Percentiles rank a stretch among this genome's conserved stretches.
phyloP scores from a whole-genome alignment of 2,329 filamentous ascomycete genomes.

The Colletotrichum spaethianum region DNA sequence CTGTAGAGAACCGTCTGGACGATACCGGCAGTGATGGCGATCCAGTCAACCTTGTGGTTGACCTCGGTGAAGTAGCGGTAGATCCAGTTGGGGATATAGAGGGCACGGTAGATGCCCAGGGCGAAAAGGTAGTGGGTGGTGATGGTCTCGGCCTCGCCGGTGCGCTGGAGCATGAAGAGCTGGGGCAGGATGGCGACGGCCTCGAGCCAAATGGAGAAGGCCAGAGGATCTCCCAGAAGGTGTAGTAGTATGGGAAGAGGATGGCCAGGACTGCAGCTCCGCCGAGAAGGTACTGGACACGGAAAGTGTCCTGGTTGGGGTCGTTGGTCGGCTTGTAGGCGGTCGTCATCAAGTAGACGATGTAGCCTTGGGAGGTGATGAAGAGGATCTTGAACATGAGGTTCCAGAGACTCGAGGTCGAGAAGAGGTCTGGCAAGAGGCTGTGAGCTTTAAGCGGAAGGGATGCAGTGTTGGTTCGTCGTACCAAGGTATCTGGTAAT shows the following conservation, averaged over 20 bases:
- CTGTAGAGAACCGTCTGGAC: conserved; percentile 96
- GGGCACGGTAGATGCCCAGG: conserved; percentile 88
- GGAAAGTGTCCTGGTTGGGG: conserved; percentile 96
- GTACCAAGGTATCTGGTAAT: conserved; percentile 90
- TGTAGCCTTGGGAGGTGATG: conserved; percentile 91
- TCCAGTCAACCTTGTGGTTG: conserved; percentile 82
- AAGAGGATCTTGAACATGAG: conserved; percentile 96
- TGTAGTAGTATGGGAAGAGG: conserved; percentile 89
- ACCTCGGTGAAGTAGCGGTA: conserved; percentile 86
- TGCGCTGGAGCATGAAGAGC: conserved; percentile 97
- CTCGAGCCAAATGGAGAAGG: conserved; percentile 98
- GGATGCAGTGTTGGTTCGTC: conserved; percentile 38
- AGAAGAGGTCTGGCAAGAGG: conserved; percentile 81
- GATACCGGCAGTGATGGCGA: conserved; percentile 89
- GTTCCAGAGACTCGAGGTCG: conserved; percentile 89
- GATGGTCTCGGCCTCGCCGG: conserved; percentile 98
- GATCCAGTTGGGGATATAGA: conserved; percentile 99
- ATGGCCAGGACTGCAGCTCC: conserved; percentile 85
- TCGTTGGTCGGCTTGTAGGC: conserved; percentile 98
- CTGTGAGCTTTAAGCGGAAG: conserved; percentile 18
- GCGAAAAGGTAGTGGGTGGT: conserved; percentile 98
- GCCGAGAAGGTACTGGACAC: conserved; percentile 92
- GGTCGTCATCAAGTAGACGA: conserved; percentile 97
- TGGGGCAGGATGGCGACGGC: conserved; percentile 96
- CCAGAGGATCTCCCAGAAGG: conserved; percentile 88